Base-by-base conservation (phyloP, 306 rosid species). In the Vachellia collinsii region DNA sequence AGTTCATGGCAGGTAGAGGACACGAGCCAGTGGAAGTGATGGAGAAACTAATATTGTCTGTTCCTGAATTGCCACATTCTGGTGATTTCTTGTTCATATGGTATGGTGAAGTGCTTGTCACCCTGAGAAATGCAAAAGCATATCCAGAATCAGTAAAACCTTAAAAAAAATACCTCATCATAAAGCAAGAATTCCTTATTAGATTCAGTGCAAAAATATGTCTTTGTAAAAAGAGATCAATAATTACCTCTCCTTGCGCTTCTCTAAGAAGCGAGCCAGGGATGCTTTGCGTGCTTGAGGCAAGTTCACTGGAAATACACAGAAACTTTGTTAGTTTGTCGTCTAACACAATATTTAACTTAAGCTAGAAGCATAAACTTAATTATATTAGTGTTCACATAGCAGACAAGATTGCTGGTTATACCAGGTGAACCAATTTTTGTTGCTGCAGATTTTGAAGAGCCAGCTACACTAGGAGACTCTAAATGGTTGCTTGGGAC, bases 211-310 rank as follows among this genome's bases (percentile, higher is more conserved):
- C 17, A 25, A 3, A 17, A 19, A n/a, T 19, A n/a, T 54, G n/a
- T 50, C 56, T 48, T 16, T n/a, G 73, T 72, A 56, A 66, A 19
- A 64, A 42, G 11, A 41, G 68, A 77, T 2, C 8, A 77, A 20
- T 16, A 79, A 11, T 84, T 89, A 96, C 99, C 99, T 92, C 84
- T 90, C 98, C 86, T 87, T 93, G 84, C 99, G 95, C 91, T 96
- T 96, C 91, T 93, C 97, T 76, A 96, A 83, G 81, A 93, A 96
- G n/a, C 99, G 87, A 78, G 93, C 86, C 88, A 96, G 85, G 22
- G 99, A 93, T 85, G 99, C 98, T 85, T 96, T 90, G 1, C 98
- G 96, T 0, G 99, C 94, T 87, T 90, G 99, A 85, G 98, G 98
- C 85, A 93, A 90, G 50, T 89, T 86, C 47, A 83, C 93, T 91